Percentiles rank a stretch among this genome's conserved stretches.
These are phyloP conservation scores for Penicillium sp. DNA, from an alignment of 2,329 filamentous ascomycete genomes.

Conservation along the genomic window DNA sequence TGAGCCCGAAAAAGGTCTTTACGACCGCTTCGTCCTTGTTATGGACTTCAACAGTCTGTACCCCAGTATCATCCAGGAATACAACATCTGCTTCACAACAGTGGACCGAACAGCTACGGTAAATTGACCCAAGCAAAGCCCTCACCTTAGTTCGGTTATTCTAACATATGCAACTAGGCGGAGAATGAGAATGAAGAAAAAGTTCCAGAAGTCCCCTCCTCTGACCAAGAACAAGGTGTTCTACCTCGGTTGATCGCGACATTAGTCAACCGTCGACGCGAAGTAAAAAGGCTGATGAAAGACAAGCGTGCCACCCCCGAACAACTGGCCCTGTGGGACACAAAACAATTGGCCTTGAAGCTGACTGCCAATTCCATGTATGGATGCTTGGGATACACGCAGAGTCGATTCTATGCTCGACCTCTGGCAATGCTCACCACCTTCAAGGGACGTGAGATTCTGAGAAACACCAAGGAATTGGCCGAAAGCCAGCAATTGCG, in stretches of 20 bases:
- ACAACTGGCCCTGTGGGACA: conserved; percentile 91
- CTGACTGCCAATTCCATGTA: conserved; percentile 99
- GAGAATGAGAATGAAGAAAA: conserved; percentile 77
- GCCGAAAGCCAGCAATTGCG: conserved; percentile 87
- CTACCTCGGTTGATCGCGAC: conserved; percentile 88
- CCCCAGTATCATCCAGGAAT: conserved; percentile 98
- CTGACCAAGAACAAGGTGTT: conserved; percentile 75
- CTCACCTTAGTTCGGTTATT: neutral
- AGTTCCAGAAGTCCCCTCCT: conserved; percentile 78
- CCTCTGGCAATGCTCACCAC: conserved; percentile 94
- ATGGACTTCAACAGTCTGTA: conserved; percentile 99
- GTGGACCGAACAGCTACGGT: conserved; percentile 74
- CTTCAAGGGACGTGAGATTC: conserved; percentile 95
- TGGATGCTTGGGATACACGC: conserved; percentile 93
- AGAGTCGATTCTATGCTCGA: conserved; percentile 94
- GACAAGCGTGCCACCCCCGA: conserved; percentile 81
- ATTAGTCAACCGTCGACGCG: conserved; percentile 79
- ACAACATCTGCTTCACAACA: conserved; percentile 98
- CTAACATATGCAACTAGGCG: conserved; percentile 22
- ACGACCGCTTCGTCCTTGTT: conserved; percentile 96
- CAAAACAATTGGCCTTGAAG: conserved; percentile 94
- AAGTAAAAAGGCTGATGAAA: conserved; percentile 98
- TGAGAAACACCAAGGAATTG: conserved; percentile 91
- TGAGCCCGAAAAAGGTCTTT: conserved; percentile 93
- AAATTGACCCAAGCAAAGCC: conserved; percentile 37